Conservation (phyloP, 164 flowering plant species). For the Berberis thunbergii region DNA sequence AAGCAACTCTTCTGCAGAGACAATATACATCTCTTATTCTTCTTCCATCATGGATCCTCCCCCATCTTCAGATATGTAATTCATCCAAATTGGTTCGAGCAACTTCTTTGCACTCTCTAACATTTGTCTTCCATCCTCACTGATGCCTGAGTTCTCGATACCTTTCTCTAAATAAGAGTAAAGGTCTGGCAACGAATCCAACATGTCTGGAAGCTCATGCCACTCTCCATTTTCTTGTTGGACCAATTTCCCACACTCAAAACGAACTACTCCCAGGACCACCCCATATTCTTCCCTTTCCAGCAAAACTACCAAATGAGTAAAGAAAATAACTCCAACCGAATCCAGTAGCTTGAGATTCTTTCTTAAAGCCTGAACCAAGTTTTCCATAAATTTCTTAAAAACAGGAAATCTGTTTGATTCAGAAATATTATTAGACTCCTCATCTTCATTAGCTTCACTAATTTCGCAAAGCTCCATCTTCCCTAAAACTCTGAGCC, state of each 20-base stretch:
- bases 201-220: conserved; percentile 43
- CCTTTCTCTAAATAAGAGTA: conserved; percentile 36
- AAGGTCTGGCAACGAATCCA: conserved; percentile 35
- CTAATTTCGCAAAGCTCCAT: conserved; percentile 38
- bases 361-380: conserved; percentile 31
- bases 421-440: conserved; percentile 15
- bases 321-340: conserved; percentile 44
- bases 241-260: conserved; percentile 53
- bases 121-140: conserved; percentile 23
- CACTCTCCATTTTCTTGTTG: conserved; percentile 32
- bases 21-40: not conserved
- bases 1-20: too few species aligned
- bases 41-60: conserved; percentile 25
- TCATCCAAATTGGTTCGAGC: conserved; percentile 64
- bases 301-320: conserved; percentile 28
- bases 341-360: conserved; percentile 46
- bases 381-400: conserved; percentile 36
- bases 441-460: conserved; percentile 25
- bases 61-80: conserved; percentile 11
- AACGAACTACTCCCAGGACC: conserved; percentile 52
- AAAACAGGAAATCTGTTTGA: conserved; percentile 25
- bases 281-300: conserved; percentile 46
- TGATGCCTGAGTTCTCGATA: conserved; percentile 21
- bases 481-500: conserved; percentile 52
- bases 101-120: conserved; percentile 36